Conservation (phyloP, 768 basidiomycete species). For the Suillus paluster region DNA sequence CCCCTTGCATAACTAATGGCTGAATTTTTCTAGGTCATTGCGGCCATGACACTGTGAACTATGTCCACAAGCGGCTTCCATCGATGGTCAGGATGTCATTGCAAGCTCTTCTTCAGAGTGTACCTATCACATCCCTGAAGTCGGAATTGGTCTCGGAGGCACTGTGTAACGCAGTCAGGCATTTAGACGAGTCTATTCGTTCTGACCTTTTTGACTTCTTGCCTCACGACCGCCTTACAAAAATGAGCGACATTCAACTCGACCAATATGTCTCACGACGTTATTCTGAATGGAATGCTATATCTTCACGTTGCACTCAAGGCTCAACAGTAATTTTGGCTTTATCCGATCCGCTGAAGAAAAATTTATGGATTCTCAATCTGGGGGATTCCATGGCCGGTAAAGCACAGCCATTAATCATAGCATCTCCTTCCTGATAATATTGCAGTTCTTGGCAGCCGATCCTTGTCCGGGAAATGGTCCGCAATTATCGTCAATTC, state of each 20-base stretch:
- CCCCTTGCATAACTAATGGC: slow-evolving; percentile 17
- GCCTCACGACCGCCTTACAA: slow-evolving; percentile 39
- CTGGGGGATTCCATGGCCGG: slow-evolving; percentile 42
- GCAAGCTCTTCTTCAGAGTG: slow-evolving; percentile 36
- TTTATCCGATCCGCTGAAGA: slow-evolving; percentile 31
- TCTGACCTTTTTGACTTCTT: slow-evolving; percentile 49
- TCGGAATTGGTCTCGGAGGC: slow-evolving; percentile 43
- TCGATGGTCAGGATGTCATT: slow-evolving; percentile 44
- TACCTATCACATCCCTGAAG: slow-evolving; percentile 21
- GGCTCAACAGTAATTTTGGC: slow-evolving; percentile 39
- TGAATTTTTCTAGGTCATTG: slow-evolving; percentile 44
- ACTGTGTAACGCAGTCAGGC: slow-evolving; percentile 42
- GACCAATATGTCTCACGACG: slow-evolving; percentile 43
- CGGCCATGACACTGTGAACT: slow-evolving; percentile 52
- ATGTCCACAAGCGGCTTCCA: slow-evolving; percentile 45
- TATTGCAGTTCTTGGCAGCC: slow-evolving; percentile 26
- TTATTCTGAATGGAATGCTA: slow-evolving; percentile 40
- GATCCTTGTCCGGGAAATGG: slow-evolving; percentile 24
- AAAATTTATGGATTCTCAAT: slow-evolving; percentile 38
- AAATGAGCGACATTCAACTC: slow-evolving; percentile 43
- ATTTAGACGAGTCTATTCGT: slow-evolving; percentile 48
- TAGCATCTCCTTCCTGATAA: slow-evolving; percentile 12
- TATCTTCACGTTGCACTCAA: slow-evolving; percentile 37
- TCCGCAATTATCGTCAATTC: slow-evolving; percentile 26
- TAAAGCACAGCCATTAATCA: slow-evolving; percentile 10